These are phyloP conservation scores for Boletus pseudopeckii DNA, from an alignment of 768 basidiomycete genomes.

Conservation along the genomic window DNA sequence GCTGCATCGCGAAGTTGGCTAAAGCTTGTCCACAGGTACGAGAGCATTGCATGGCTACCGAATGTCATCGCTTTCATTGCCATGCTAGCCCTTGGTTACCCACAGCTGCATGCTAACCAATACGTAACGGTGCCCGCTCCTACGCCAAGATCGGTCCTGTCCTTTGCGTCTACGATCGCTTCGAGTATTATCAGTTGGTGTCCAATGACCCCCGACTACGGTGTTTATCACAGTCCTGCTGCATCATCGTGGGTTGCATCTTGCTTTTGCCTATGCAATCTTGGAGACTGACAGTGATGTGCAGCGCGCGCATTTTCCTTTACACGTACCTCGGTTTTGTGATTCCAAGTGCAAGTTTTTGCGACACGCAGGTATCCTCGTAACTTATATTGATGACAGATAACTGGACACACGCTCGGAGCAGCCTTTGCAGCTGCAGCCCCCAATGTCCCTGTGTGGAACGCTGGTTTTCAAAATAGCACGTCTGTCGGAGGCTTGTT, in stretches of 20 bases:
- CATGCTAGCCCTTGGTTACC: slow-evolving; percentile 64
- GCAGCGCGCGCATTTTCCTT: slow-evolving; percentile 38
- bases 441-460: slow-evolving; percentile 36
- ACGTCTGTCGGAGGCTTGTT: slow-evolving; percentile 46
- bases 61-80: slow-evolving; percentile 65
- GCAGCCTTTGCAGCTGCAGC: slow-evolving; percentile 45
- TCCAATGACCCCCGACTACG: slow-evolving; percentile 45
- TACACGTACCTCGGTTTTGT: slow-evolving; percentile 48
- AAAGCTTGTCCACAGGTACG: slow-evolving; percentile 51
- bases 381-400: slow-evolving; percentile 21
- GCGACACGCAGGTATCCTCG: background rate
- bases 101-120: slow-evolving; percentile 50
- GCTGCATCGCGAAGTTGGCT: background rate
- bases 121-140: slow-evolving; percentile 35
- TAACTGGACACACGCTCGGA: slow-evolving; percentile 42
- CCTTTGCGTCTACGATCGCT: slow-evolving; percentile 43
- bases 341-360: slow-evolving; percentile 36
- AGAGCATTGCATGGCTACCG: slow-evolving; percentile 75
- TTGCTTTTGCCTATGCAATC: background rate
- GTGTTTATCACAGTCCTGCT: slow-evolving; percentile 47
- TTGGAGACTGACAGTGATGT: background rate
- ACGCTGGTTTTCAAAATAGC: slow-evolving; percentile 37
- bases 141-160: slow-evolving; percentile 34
- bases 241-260: slow-evolving; percentile 50
- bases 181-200: slow-evolving; percentile 45